phyloP scores from a whole-genome alignment of 176 grass and related monocot genomes.

The Canna indica region DNA sequence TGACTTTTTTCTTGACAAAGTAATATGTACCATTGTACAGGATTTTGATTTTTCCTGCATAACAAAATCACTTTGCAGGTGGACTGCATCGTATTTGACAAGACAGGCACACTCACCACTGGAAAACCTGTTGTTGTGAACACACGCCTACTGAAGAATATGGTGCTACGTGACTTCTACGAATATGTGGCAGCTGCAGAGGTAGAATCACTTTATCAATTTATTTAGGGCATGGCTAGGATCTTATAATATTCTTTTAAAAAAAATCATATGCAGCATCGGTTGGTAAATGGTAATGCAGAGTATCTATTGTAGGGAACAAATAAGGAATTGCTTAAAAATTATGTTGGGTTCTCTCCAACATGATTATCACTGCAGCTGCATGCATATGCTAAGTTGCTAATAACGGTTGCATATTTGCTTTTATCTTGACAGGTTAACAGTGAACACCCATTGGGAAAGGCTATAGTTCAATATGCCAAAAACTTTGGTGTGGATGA shows the following conservation, averaged over 20 bases:
- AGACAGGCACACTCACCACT: constrained; percentile 85
- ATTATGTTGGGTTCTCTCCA: no score
- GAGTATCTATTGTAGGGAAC: no score
- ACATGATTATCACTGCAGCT: no score
- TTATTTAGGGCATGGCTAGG: not conserved
- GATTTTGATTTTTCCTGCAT: not conserved
- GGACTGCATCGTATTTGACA: constrained; percentile 81
- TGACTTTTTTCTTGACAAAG: no score
- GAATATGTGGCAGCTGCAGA: constrained; percentile 56
- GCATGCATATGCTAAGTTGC: no score
- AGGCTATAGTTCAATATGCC: constrained; percentile 65
- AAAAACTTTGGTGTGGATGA: constrained; percentile 45
- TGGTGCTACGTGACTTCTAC: constrained; percentile 73
- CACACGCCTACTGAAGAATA: constrained; percentile 70
- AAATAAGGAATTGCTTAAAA: no score
- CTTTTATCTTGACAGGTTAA: constrained; percentile 43
- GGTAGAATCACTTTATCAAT: constrained; percentile 26
- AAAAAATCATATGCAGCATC: not conserved
- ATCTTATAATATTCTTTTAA: not conserved
- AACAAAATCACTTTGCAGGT: constrained; percentile 35
- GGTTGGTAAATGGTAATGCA: not conserved
- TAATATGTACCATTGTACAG: no score
- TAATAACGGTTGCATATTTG: not conserved
- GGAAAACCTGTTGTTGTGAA: constrained; percentile 76
- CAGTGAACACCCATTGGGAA: constrained; percentile 88